phyloP scores from a whole-genome alignment of 495 filamentous ascomycete species.

The Aspergillus bridgeri region DNA sequence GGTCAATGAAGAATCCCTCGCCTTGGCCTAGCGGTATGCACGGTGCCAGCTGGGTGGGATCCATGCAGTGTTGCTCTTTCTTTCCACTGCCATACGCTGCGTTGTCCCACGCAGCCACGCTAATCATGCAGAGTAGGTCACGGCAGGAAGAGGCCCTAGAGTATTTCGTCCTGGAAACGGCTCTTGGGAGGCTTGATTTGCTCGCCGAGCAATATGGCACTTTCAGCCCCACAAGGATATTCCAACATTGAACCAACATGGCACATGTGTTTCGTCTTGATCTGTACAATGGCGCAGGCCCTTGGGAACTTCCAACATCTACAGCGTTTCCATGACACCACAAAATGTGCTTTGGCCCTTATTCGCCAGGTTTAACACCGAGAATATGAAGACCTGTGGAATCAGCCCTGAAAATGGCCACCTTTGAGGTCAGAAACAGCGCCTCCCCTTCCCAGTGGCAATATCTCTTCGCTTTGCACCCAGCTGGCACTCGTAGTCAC shows the following conservation, averaged over 20 bases:
- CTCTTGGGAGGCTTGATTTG: not conserved
- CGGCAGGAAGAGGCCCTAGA: not conserved
- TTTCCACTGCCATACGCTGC: not conserved
- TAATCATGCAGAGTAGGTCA: not conserved
- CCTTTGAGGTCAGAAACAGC: no score
- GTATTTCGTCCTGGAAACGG: not conserved
- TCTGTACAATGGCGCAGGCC: no score
- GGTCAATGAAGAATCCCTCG: not conserved
- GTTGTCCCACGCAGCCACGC: no score
- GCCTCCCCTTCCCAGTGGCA: no score
- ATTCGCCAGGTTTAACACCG: not conserved
- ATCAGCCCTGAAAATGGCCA: no score
- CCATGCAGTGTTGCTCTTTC: not conserved
- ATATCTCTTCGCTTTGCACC: no score
- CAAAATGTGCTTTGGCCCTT: not conserved
- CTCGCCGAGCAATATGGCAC: not conserved
- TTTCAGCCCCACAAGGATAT: not conserved
- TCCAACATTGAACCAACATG: no score
- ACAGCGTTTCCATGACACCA: not conserved
- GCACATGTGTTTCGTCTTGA: no score
- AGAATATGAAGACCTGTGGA: no score
- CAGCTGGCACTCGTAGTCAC: no score
- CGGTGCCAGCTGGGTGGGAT: not conserved
- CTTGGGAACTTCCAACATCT: not conserved
- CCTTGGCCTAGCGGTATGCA: not conserved